Base-by-base conservation (phyloP, 495 filamentous ascomycete species). In the Friedmanniomyces simplex region DNA sequence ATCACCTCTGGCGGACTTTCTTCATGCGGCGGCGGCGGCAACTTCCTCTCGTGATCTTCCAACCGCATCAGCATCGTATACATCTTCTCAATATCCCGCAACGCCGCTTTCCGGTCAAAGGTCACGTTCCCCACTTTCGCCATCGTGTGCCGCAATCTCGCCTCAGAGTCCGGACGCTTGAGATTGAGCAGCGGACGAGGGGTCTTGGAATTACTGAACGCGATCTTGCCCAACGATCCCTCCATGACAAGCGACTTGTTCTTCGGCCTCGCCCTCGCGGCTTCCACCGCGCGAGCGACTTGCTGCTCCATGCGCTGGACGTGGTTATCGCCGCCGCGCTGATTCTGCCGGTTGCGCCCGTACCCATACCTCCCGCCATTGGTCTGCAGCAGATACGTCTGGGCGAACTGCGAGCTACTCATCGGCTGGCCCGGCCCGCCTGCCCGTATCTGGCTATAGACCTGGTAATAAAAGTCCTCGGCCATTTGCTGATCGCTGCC, bases 241-340 rank as follows among this genome's bases (percentile, higher is more conserved):
- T 97, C 93, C 47, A 99, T 89, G 21, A 96, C 89, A n/a, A 99
- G 77, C 66, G 95, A 89, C 71, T 95, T 96, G 67, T 91, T 95
- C 75, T 99, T 99, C 4, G 93, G 93, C 71, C 95, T 91, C 41
- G 84, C 83, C 70, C 97, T 97, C 34, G 94, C 94, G 1, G 93
- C 94, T 63, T 97, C 93, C 0, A 99, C 94, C 5, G 93, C 93
- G 34, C 93, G 85, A 67, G 95, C 90, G 22, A 99, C 93, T 68
- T 99, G 93, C 66, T 97, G 94, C 70, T 99, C 90, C 93, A 99
- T 99, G 25, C 93, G 82, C 66, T 96, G 93, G 78, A 97, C 85
- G 68, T 99, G 93, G 65, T 96, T 97, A 69, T 99, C 91, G 2
- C 80, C 82, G 3, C 88, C 91, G 28, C 86, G 79, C 32, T 77